phyloP scores from a whole-genome alignment of 1,284 basidiomycete species.

The Boletus mariae region DNA sequence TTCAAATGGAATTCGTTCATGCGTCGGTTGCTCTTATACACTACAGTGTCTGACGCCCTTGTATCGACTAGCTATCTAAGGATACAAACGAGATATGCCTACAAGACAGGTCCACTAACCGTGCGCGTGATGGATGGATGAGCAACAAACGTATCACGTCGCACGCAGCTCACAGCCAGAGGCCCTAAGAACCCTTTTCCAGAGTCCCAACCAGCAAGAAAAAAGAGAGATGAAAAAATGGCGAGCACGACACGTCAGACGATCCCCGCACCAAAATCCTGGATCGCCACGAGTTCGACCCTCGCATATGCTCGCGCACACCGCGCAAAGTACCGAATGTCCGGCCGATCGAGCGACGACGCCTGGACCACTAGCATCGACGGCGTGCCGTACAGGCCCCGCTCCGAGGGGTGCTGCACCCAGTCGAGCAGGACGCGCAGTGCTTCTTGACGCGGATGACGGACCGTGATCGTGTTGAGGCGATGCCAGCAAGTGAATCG shows the following conservation, averaged over 20 bases:
- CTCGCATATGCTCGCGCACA: conserved; percentile 9
- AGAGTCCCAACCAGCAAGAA: background rate
- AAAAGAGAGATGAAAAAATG: background rate
- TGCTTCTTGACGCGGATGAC: conserved; percentile 23
- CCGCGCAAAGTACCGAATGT: conserved; percentile 18
- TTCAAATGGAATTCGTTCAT: background rate
- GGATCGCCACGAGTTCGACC: conserved; percentile 15
- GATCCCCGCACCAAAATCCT: background rate
- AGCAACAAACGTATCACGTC: background rate
- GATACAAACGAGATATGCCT: background rate
- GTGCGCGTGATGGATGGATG: too few species aligned
- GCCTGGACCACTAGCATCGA: conserved; percentile 21
- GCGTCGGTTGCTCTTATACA: background rate
- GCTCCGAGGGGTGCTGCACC: conserved; percentile 16
- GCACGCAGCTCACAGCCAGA: background rate
- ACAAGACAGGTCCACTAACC: background rate
- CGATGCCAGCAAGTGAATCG: conserved; percentile 13
- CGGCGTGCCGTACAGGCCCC: conserved; percentile 7
- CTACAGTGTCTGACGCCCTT: background rate
- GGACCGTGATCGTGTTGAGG: conserved; percentile 20
- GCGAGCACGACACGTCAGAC: background rate
- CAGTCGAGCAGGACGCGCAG: conserved; percentile 21
- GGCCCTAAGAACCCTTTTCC: background rate
- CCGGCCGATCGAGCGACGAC: conserved; percentile 9
- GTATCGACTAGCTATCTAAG: background rate